Percentiles rank a stretch among this genome's conserved stretches.
These are phyloP conservation scores for Talaromyces verruculosus DNA, from an alignment of 2,329 filamentous ascomycete genomes.

Conservation along the genomic window DNA sequence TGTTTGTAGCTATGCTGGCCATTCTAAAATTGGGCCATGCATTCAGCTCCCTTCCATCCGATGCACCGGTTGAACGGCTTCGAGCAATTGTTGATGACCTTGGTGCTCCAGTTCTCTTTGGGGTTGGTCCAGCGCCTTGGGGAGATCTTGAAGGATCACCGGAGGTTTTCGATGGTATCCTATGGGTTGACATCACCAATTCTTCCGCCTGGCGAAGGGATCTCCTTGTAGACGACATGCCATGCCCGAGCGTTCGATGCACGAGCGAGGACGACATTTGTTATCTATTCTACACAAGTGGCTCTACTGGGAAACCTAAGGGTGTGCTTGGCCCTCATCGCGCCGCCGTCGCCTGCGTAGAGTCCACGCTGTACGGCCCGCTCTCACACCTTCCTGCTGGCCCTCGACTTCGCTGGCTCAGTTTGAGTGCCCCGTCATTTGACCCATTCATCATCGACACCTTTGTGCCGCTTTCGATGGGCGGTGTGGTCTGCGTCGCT, in stretches of 20 bases:
- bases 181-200: constrained; percentile 8
- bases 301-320: constrained; percentile 39
- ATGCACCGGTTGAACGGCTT: constrained; percentile 9
- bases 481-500: constrained; percentile 39
- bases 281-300: constrained; percentile 32
- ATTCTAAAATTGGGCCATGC: constrained; percentile 6
- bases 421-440: constrained; percentile 57
- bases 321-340: constrained; percentile 32
- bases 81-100: constrained; percentile 1
- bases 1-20: constrained; percentile 5
- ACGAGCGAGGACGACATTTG: constrained; percentile 6
- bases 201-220: neutral
- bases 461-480: constrained; percentile 51
- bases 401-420: constrained; percentile 43
- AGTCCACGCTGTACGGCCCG: constrained; percentile 2
- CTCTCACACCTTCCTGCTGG: constrained; percentile 1
- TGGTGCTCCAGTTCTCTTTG: constrained; percentile 2
- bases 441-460: constrained; percentile 57
- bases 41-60: constrained; percentile 3
- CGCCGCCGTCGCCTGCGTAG: constrained; percentile 6
- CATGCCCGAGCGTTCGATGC: neutral
- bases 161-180: neutral
- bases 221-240: neutral
- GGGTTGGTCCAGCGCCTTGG: constrained; percentile 8
- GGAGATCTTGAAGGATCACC: neutral